Evolutionary conservation across 805 yeast genomes (phyloP).

Genomic region (Lipomyces yamanashiensis): DNA sequence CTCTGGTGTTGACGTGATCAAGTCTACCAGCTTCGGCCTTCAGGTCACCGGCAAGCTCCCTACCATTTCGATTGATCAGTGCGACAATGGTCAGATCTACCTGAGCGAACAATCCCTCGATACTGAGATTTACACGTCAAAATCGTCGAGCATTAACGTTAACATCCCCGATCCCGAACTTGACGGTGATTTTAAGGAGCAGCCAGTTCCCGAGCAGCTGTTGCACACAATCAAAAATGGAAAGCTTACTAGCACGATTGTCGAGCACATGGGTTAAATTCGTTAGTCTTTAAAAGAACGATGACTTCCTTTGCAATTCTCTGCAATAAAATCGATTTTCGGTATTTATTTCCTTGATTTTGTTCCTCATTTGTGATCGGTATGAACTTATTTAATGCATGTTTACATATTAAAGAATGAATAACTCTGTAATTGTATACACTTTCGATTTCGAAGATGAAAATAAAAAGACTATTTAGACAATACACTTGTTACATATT

Average conservation of each 20-base stretch:
- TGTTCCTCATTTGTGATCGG: background rate
- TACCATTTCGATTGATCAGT: constrained; percentile 82
- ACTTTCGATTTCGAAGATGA: background rate
- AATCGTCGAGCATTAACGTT: constrained; percentile 82
- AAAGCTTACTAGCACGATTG: constrained; percentile 68
- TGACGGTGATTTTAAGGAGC: constrained; percentile 74
- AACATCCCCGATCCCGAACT: constrained; percentile 75
- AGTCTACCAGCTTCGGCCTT: constrained; percentile 76
- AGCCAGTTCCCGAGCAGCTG: constrained; percentile 90
- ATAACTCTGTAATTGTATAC: background rate
- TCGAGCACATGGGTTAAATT: constrained; percentile 77
- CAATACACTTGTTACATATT: constrained; percentile 6
- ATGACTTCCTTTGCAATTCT: too few relatives aligned
- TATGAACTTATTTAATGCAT: background rate
- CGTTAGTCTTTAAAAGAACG: background rate
- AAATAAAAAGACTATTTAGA: background rate
- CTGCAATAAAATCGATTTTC: too few relatives aligned
- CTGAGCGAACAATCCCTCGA: constrained; percentile 71
- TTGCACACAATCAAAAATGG: constrained; percentile 68
- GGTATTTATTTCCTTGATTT: background rate
- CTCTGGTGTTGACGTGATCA: constrained; percentile 86
- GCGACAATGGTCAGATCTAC: constrained; percentile 83
- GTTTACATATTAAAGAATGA: background rate
- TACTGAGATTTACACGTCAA: constrained; percentile 80
- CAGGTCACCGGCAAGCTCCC: constrained; percentile 86